Base-by-base conservation (phyloP, 441 rosid species). In the Gossypium schwendimanii region DNA sequence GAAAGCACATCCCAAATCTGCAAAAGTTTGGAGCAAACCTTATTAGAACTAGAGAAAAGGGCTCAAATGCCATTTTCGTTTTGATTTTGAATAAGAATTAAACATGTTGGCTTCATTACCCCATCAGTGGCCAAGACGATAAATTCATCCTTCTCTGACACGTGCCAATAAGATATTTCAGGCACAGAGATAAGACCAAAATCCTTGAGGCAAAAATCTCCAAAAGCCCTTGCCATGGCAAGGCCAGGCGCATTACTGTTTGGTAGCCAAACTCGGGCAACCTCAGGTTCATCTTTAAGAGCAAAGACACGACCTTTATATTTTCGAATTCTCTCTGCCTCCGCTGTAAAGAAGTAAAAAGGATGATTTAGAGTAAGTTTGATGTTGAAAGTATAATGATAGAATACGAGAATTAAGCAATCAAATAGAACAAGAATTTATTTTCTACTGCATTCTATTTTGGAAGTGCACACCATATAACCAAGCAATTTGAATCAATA, bases 151-250 rank as follows among this genome's bases (percentile, higher is more conserved):
- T 79, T 85, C 73, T 88, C 88, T 14, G 86, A 81, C 17, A 94
- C 81, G 31, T 66, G 84, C 26, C 93, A 75, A 59, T 74, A 88
- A 6, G 87, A 84, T 68, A 94, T 74, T 15, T 94, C 97, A 55
- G 99, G 97, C 74, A 94, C 93, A 17, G 99, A 91, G 58, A 94
- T 94, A 21, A 94, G 89, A 63, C 99, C 99, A 71, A 78, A 94
- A 79, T 94, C 92, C 81, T 91, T 88, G 36, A 94, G 96, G 79
- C 99, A 94, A 84, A 92, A 94, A 81, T 94, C 98, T 74, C 99
- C 98, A 73, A 94, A 91, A 73, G 99, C 99, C 33, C 99, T 91
- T n/a, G 99, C 94, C 99, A 94, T 94, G 70, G 99, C 99, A 36
- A 94, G 91, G 70, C 99, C 98, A 71, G 99, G 99, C n/a, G 98